Evolutionary conservation across 108 stramenopile species (phyloP).

Genomic region (Cyclotella cryptica): DNA sequence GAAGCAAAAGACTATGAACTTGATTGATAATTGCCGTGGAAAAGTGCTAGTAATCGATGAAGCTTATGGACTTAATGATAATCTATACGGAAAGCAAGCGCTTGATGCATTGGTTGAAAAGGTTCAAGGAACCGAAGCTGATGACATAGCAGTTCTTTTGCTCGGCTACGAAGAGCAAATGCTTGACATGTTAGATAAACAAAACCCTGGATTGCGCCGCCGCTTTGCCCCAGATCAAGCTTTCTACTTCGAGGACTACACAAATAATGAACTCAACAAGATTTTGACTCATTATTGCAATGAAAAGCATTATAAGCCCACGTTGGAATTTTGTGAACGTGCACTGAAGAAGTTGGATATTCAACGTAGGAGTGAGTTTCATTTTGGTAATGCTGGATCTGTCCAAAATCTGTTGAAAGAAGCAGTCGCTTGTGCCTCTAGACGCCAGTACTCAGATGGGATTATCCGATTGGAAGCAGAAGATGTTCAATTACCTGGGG

Average conservation of each 20-base stretch:
- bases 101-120: constrained; percentile 80
- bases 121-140: constrained; percentile 70
- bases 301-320: constrained; percentile 24
- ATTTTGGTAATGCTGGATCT: constrained; percentile 83
- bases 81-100: constrained; percentile 61
- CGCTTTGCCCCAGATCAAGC: constrained; percentile 72
- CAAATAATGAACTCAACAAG: constrained; percentile 57
- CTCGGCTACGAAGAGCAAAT: constrained; percentile 76
- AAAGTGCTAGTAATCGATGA: constrained; percentile 86
- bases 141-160: constrained; percentile 80
- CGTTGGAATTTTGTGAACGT: constrained; percentile 44
- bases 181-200: constrained; percentile 59
- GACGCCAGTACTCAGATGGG: constrained; percentile 17
- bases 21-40: constrained; percentile 64
- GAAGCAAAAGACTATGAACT: constrained; percentile 55
- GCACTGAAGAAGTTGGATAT: constrained; percentile 42
- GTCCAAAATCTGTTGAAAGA: constrained; percentile 62
- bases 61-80: constrained; percentile 66
- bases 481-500: constrained; percentile 42
- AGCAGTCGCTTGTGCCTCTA: constrained; percentile 20
- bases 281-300: constrained; percentile 53
- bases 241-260: constrained; percentile 79
- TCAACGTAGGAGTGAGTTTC: constrained; percentile 35
- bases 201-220: constrained; percentile 77
- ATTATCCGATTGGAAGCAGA: constrained; percentile 27